Conservation (phyloP, 2,329 filamentous ascomycete genomes). For the Cladosporium halotolerans region DNA sequence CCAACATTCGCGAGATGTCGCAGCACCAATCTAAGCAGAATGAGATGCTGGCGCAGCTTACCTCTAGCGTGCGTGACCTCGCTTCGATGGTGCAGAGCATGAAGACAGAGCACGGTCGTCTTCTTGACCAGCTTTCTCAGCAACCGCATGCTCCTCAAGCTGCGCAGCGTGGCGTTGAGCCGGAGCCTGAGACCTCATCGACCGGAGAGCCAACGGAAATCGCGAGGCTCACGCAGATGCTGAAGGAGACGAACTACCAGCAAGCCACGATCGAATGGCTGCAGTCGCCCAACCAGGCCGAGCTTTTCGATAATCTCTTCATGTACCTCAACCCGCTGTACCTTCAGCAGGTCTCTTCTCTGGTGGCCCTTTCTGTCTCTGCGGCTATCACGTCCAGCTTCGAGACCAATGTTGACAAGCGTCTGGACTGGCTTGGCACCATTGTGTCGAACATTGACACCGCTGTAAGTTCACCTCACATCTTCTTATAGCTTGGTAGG, state of each 20-base stretch:
- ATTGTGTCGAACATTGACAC: constrained; percentile 51
- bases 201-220: constrained; percentile 51
- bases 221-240: constrained; percentile 54
- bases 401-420: constrained; percentile 46
- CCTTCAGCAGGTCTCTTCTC: constrained; percentile 48
- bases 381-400: constrained; percentile 56
- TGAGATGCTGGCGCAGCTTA: constrained; percentile 8
- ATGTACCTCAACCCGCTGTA: constrained; percentile 52
- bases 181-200: neutral
- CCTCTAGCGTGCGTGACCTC: constrained; percentile 5
- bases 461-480: constrained; percentile 36
- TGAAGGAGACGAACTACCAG: constrained; percentile 50
- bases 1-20: constrained; percentile 3
- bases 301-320: constrained; percentile 59
- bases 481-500: constrained; percentile 1
- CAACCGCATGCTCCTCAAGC: neutral
- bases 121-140: neutral
- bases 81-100: constrained; percentile 5
- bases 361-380: constrained; percentile 55
- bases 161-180: neutral
- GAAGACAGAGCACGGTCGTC: constrained; percentile 5
- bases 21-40: constrained; percentile 5
- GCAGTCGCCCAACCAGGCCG: constrained; percentile 52
- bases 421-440: constrained; percentile 53
- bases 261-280: constrained; percentile 50